Conservation (phyloP, 306 rosid genomes). For the Morella rubra region DNA sequence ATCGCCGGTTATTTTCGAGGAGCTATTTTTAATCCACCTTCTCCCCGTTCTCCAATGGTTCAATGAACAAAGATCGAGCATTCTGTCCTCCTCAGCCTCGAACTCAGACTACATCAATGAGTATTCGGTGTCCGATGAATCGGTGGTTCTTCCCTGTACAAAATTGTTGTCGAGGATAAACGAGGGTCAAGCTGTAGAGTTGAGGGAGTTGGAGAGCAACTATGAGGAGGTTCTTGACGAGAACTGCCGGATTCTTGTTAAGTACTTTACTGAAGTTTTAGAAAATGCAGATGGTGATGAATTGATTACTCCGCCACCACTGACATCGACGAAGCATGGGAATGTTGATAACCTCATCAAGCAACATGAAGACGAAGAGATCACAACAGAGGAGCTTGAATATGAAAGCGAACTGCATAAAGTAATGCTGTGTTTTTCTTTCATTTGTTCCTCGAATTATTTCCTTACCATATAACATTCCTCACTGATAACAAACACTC, state of each 20-base stretch:
- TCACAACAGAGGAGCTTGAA: conserved; percentile 29
- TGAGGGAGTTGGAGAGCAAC: conserved; percentile 63
- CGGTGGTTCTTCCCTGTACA: conserved; percentile 38
- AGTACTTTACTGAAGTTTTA: conserved; percentile 55
- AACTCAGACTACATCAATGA: conserved; percentile 19
- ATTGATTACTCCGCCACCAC: conserved; percentile 39
- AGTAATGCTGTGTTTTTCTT: conserved; percentile 46
- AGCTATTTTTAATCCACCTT: conserved; percentile 65
- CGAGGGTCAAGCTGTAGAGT: conserved; percentile 51
- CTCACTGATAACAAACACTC: too few species aligned
- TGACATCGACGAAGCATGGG: conserved; percentile 27
- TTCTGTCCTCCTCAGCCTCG: conserved; percentile 30
- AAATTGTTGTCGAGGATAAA: conserved; percentile 72
- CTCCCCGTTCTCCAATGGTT: conserved; percentile 59
- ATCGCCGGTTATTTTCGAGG: conserved; percentile 65
- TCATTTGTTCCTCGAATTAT: background rate
- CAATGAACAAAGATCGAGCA: conserved; percentile 50
- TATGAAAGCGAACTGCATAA: conserved; percentile 74
- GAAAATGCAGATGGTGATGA: conserved; percentile 26
- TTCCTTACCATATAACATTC: background rate
- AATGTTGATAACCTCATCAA: conserved; percentile 23
- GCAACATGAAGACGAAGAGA: conserved; percentile 16
- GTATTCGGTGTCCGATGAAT: conserved; percentile 34
- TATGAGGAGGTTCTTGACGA: conserved; percentile 62
- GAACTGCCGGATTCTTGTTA: conserved; percentile 60